Evolutionary conservation across 441 rosid genomes (phyloP), one percentile per base, ranked within the genome.

Genomic region (Arabidopsis hybrid): DNA sequence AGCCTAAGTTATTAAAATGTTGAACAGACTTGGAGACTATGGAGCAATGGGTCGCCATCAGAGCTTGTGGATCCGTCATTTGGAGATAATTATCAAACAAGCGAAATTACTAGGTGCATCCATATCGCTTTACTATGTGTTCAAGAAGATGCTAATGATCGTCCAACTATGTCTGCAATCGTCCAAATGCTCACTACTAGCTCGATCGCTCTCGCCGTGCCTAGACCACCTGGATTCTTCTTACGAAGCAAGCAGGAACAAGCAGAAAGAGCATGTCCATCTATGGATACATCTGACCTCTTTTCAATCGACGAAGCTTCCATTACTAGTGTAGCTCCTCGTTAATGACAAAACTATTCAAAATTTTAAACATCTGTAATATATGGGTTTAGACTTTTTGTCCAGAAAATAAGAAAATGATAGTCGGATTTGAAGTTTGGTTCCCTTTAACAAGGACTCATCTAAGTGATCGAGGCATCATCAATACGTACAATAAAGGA

Each of bases 81-180:
- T 11, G 36, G 8, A 58, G 55, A 49, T 13, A 58, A 42, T 2
- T 58, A 49, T 66, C 67, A 40, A 8, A 16, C n/a, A 35, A 13
- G 38, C 17, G 72, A 66, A 51, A 78, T 83, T 1, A 32, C 26
- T 3, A 59, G 85, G 21, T 80, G 88, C 84, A 85, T 87, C 42
- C 90, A 89, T 32, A 59, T 89, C 5, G 86, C 82, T 1, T 82
- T 89, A 67, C 42, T 84, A 64, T 87, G 93, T 21, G 87, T 84
- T 63, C 86, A 87, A 65, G 83, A 83, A 69, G 75, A 80, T 38
- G 82, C 73, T 36, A 71, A 70, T 1, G 79, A 80, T 51, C 83
- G 89, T 67, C 93, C 96, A 5, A 72, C 74, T 49, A 87, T 89
- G 89, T 78, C 87, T 38, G 52, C 70, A 36, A 69, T 88, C 3